Evolutionary conservation across 495 filamentous ascomycete genomes (phyloP).

Genomic region (Trypethelium eluteriae): DNA sequence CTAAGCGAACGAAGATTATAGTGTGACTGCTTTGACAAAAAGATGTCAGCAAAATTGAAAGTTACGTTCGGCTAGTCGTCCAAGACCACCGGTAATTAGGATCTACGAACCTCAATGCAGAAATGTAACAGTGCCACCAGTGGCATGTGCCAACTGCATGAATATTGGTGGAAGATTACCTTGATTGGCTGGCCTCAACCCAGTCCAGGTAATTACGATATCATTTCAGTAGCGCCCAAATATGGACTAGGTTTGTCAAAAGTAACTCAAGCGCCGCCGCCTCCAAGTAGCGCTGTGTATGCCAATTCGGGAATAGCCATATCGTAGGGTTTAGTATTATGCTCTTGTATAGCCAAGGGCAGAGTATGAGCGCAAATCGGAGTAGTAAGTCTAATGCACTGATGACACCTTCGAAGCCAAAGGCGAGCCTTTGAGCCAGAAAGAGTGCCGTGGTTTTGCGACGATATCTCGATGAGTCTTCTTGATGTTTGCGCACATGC

Average conservation of each 20-base stretch:
- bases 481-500: slow-evolving; percentile 16
- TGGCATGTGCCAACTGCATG: neutral
- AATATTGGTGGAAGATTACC: neutral
- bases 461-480: slow-evolving; percentile 23
- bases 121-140: neutral
- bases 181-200: no score
- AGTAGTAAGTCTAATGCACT: slow-evolving; percentile 22
- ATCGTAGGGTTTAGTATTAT: neutral
- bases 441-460: slow-evolving; percentile 28
- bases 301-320: neutral
- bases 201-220: neutral
- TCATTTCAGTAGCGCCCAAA: slow-evolving; percentile 2
- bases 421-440: slow-evolving; percentile 27
- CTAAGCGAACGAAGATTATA: neutral
- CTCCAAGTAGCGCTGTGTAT: neutral
- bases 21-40: neutral
- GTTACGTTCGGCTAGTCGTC: neutral
- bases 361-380: slow-evolving; percentile 19
- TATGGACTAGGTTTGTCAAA: slow-evolving; percentile 4
- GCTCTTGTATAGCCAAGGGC: neutral
- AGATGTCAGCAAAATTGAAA: neutral
- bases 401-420: slow-evolving; percentile 26
- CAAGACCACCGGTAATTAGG: neutral
- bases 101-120: neutral
- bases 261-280: neutral